phyloP scores from a whole-genome alignment of 1,139 yeast species.

The Scheffersomyces stambukii region DNA sequence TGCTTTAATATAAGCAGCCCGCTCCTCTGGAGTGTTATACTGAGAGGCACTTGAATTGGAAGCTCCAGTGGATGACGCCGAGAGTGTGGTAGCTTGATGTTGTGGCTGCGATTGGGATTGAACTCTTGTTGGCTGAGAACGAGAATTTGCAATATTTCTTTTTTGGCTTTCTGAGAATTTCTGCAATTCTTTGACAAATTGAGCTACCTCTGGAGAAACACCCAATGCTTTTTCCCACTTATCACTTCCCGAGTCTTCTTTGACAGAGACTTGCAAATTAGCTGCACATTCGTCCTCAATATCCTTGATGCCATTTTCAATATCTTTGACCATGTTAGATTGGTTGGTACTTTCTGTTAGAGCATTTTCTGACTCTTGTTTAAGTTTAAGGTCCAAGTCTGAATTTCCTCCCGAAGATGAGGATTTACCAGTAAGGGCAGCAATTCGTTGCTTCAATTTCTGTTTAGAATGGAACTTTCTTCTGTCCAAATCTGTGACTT shows the following conservation, averaged over 20 bases:
- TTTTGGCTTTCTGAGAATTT: slow-evolving; percentile 12
- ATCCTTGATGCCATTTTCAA: slow-evolving; percentile 68
- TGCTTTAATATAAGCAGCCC: slow-evolving; percentile 82
- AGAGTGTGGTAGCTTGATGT: slow-evolving; percentile 3
- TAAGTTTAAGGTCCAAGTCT: slow-evolving; percentile 52
- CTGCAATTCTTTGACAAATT: slow-evolving; percentile 57
- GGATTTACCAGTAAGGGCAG: slow-evolving; percentile 80
- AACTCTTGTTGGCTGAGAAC: too few relatives aligned
- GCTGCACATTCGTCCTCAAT: slow-evolving; percentile 59
- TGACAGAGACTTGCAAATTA: slow-evolving; percentile 39
- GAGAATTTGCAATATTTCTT: slow-evolving; percentile 6
- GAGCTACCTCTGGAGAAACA: slow-evolving; percentile 57
- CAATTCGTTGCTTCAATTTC: slow-evolving; percentile 78
- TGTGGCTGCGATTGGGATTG: slow-evolving; percentile 1
- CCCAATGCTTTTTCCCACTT: slow-evolving; percentile 90
- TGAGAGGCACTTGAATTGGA: slow-evolving; percentile 10
- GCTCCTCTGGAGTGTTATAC: slow-evolving; percentile 52
- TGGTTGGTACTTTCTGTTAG: slow-evolving; percentile 53
- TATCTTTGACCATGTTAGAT: slow-evolving; percentile 60
- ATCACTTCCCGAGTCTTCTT: slow-evolving; percentile 52
- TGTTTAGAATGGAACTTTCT: slow-evolving; percentile 78
- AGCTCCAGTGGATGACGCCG: slow-evolving; percentile 5
- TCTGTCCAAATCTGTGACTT: slow-evolving; percentile 75
- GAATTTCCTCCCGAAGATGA: slow-evolving; percentile 30
- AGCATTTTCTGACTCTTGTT: slow-evolving; percentile 52